These are phyloP conservation scores for Taphrina pruni DNA, from an alignment of 1,139 yeast genomes.

Conservation along the genomic window DNA sequence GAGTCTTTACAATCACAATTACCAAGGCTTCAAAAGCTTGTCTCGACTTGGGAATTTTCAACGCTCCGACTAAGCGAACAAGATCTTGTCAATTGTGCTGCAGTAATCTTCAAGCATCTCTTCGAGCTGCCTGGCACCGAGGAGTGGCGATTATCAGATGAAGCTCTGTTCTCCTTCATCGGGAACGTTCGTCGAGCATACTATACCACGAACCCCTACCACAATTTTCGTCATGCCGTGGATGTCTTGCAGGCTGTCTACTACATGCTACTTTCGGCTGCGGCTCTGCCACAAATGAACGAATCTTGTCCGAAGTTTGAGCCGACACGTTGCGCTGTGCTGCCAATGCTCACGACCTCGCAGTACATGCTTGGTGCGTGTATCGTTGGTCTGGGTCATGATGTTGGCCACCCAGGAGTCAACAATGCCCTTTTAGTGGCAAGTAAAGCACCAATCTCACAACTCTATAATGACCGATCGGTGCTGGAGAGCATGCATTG, in stretches of 20 bases:
- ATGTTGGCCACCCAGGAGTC: constrained; percentile 94
- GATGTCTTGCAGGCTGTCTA: constrained; percentile 93
- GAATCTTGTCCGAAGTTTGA: not conserved
- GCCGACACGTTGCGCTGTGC: constrained; percentile 5
- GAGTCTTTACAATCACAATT: not conserved
- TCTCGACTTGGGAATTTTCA: constrained; percentile 31
- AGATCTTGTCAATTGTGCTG: constrained; percentile 21
- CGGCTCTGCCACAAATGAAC: constrained; percentile 14
- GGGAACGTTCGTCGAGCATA: constrained; percentile 18
- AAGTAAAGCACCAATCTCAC: constrained; percentile 69
- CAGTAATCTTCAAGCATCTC: constrained; percentile 37
- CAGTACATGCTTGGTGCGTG: constrained; percentile 65
- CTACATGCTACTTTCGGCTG: constrained; percentile 56
- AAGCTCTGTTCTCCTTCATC: constrained; percentile 20
- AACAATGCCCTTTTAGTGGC: constrained; percentile 75
- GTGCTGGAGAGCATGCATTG: constrained; percentile 85
- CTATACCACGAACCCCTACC: constrained; percentile 75
- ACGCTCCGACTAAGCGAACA: constrained; percentile 5
- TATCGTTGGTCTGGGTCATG: constrained; percentile 91
- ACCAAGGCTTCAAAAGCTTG: constrained; percentile 14
- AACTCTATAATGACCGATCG: constrained; percentile 66
- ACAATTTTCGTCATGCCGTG: constrained; percentile 92
- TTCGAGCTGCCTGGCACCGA: constrained; percentile 27
- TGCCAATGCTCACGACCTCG: constrained; percentile 49
- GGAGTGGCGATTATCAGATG: constrained; percentile 26